Conservation (phyloP, 768 basidiomycete species). For the Tylopilus cervinicoccineus region DNA sequence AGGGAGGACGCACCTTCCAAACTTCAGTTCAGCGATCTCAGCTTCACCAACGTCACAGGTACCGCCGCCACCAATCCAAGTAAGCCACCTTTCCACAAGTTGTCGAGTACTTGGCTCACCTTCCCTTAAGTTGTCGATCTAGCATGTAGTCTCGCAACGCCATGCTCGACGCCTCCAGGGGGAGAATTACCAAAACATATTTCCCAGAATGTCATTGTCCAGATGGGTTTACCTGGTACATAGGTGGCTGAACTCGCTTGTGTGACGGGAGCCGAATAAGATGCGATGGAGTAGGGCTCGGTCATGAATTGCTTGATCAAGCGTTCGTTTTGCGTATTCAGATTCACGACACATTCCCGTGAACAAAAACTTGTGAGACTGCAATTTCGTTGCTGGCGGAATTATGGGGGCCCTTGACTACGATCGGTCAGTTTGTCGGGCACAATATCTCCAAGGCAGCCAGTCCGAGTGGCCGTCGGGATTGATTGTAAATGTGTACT, state of each 20-base stretch:
- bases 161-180: conserved; percentile 35
- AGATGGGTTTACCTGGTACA: too few relatives aligned
- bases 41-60: conserved; percentile 45
- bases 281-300: too few relatives aligned
- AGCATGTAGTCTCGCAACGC: conserved; percentile 44
- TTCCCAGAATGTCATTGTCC: not conserved
- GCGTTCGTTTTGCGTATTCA: too few relatives aligned
- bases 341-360: not conserved
- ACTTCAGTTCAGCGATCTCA: conserved; percentile 41
- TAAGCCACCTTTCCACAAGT: not conserved
- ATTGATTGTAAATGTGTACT: too few relatives aligned
- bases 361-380: too few relatives aligned
- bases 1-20: conserved; percentile 50
- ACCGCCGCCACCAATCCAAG: conserved; percentile 38
- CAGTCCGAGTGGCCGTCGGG: too few relatives aligned
- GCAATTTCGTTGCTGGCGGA: not conserved
- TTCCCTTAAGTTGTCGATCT: conserved; percentile 23
- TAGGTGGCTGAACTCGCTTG: not conserved
- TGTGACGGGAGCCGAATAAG: too few relatives aligned
- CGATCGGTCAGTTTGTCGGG: not conserved
- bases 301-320: too few relatives aligned
- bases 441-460: not conserved
- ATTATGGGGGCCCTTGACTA: not conserved
- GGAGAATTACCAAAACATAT: conserved; percentile 33
- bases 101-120: not conserved